Evolutionary conservation across 139 green algal species (phyloP), one percentile per base, ranked within the genome.

Genomic region (Parachlorella kessleri): DNA sequence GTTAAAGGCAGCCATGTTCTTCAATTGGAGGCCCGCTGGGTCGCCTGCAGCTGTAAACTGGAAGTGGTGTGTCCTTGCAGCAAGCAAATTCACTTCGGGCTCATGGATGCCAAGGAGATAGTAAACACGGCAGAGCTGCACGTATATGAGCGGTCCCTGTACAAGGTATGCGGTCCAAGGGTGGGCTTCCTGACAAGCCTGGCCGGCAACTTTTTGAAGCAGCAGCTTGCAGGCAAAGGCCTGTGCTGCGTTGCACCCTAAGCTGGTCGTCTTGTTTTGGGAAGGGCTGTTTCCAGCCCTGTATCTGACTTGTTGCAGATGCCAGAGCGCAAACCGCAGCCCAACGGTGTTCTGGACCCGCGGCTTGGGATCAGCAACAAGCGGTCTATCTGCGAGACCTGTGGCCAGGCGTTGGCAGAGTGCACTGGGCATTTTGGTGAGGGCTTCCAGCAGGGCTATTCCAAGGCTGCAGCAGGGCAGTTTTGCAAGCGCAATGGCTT

Each of bases 341-440:
- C 82, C 32, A 92, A 96, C 73, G 94, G 96, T 3, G 89, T 98
- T 23, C 88, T 99, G 30, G 96, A 99, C 80, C 73, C 88, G 6
- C 82, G 93, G 1, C 86, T 99, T 88, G 94, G 94, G 14, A 70
- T 95, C 69, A 92, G 78, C 83, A 95, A 87, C 86, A 98, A 97
- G 81, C 85, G 85, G 30, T 85, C 86, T 3, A 80, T 84, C 21
- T 99, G 97, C 86, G 79, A 91, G 65, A 99, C 97, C 14, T 99
- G 97, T 76, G 90, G 92, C 5, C 94, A 95, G 55, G 94, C 87
- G 74, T 68, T 99, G 78, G 76, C 85, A 1, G 96, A 99, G 37
- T 99, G 97, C 88, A 91, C 94, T 0, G 97, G 97, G 0, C 97
- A 99, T 87, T 99, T 97, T 85, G 94, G 90, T 91, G 79, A 48